Evolutionary conservation across 192 early-diverging fungal species (phyloP), one percentile per base, ranked within the genome.

Genomic region (Spizellomyces punctatus): DNA sequence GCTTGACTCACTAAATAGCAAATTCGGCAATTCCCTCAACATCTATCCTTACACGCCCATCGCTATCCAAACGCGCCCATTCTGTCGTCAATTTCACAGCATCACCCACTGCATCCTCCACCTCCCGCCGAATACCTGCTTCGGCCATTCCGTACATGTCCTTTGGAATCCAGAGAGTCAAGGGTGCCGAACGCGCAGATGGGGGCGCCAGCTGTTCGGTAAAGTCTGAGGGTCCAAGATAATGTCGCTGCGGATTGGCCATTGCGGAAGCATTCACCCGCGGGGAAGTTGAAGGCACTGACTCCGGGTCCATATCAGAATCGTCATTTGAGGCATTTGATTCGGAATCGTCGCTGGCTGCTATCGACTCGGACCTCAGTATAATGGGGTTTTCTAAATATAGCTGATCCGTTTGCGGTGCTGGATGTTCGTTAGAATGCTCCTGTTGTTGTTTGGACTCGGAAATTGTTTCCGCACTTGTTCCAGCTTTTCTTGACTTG

Each of bases 151-250:
- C 69, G 10, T 52, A 19, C 46, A 46, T 46, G 48, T 71, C 69
- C 0, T 47, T 9, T 5, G 69, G 69, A 9, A 71, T 27, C 69
- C 69, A 71, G 58, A 71, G 45, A 10, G 17, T 60, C 10, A 14
- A 48, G 6, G 69, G 58, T 9, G 41, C 27, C 41, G 46, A 36
- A 10, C 69, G 58, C 8, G 17, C n/a, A 44, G 57, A 62, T 19
- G 69, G 69, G 2, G 69, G 69, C 36, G 69, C 61, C 5, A 71
- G 69, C 44, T 41, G 6, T 47, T 71, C 69, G 10, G 19, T 10
- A 63, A 47, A 71, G 46, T 71, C 59, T 16, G 58, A 36, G 6
- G 69, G 69, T 1, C 69, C 69, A 6, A 46, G 46, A 46, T 71
- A 71, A 45, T 55, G 21, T 19, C 14, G 66, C 27, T 55, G 66